phyloP scores from a whole-genome alignment of 371 early-diverging fungal genomes.

The Apophysomyces variabilis region DNA sequence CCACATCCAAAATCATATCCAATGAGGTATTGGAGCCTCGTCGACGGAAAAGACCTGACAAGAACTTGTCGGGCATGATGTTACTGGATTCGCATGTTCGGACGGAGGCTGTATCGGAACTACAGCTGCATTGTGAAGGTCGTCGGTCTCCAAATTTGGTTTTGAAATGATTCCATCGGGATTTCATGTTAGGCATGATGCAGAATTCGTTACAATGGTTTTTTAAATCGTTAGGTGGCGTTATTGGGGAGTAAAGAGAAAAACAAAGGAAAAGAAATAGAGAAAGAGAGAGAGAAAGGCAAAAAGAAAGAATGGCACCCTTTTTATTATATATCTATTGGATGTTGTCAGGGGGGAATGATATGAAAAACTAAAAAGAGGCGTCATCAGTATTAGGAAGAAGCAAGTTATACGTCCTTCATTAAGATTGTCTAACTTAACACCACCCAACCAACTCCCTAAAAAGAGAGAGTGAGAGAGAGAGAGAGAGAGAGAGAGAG shows the following conservation, averaged over 20 bases:
- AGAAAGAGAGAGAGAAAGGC: background rate
- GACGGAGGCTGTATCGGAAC: background rate
- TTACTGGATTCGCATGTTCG: no score
- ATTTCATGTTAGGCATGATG: background rate
- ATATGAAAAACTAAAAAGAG: no score
- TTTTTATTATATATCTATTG: no score
- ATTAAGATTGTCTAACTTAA: no score
- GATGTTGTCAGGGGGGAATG: no score
- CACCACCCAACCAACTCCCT: no score
- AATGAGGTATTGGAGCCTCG: slow-evolving; percentile 15
- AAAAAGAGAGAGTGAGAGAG: no score
- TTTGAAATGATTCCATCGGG: background rate
- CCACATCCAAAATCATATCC: slow-evolving; percentile 6
- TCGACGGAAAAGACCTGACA: slow-evolving; percentile 17
- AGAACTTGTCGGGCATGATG: background rate
- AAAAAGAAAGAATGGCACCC: background rate
- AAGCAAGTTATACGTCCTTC: no score
- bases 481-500: no score
- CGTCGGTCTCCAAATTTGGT: slow-evolving; percentile 8
- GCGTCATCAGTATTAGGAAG: no score
- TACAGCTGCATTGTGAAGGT: slow-evolving; percentile 3
- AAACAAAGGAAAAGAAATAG: background rate
- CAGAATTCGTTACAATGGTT: background rate
- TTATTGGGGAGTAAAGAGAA: background rate
- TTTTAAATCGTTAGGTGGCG: no score